Conservation (phyloP, 1,284 basidiomycete genomes). For the Ustanciosporium gigantosporum region DNA sequence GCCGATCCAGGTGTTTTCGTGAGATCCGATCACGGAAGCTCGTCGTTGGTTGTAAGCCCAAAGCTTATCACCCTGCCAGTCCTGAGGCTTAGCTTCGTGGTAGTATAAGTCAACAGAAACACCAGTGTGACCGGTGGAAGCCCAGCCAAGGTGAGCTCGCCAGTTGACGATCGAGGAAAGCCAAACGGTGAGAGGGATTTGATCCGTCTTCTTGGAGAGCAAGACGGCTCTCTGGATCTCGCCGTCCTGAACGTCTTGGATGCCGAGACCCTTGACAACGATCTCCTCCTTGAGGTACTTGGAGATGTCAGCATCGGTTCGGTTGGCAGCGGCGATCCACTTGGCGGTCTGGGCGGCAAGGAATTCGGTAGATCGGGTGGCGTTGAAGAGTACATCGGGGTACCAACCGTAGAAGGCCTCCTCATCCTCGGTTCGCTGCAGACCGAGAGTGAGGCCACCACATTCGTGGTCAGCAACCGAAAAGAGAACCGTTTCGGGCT, state of each 20-base stretch:
- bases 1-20: constrained; percentile 55
- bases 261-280: constrained; percentile 33
- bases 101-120: constrained; percentile 46
- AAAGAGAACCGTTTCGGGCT: constrained; percentile 49
- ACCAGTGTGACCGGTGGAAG: constrained; percentile 43
- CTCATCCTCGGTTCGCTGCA: constrained; percentile 39
- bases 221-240: constrained; percentile 37
- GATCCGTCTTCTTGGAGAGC: constrained; percentile 28
- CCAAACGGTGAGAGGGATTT: constrained; percentile 33
- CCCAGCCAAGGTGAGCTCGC: constrained; percentile 50
- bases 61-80: constrained; percentile 14
- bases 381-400: constrained; percentile 50
- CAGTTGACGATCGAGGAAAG: constrained; percentile 43
- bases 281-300: constrained; percentile 39
- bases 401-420: constrained; percentile 44
- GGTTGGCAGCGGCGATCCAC: constrained; percentile 39
- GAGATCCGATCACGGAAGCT: constrained; percentile 29
- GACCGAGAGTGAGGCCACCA: constrained; percentile 51
- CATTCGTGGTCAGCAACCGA: constrained; percentile 58
- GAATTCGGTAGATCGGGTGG: constrained; percentile 54
- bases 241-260: constrained; percentile 40
- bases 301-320: constrained; percentile 44
- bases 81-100: constrained; percentile 27
- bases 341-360: constrained; percentile 39
- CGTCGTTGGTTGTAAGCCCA: constrained; percentile 13